Percentiles rank a stretch among this genome's conserved stretches.
Conservation (phyloP, 176 grass and related monocot genomes). For the bread wheat (Triticum aestivum) region IWGSC_CS_RefSeq_v2.1 NC_057807.1:583721020-583721519, state of each 20-base stretch:
- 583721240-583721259: too few relatives aligned
- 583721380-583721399: neutral
- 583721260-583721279: too few relatives aligned
- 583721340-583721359: too few relatives aligned
- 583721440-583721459: neutral
- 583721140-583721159: slow-evolving; percentile 27
- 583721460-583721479: neutral
- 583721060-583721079: slow-evolving; percentile 2
- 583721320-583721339: too few relatives aligned
- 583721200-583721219: too few relatives aligned
- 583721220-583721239: too few relatives aligned
- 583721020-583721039: neutral
- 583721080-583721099: neutral
- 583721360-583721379: neutral
- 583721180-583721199: neutral
- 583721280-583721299: too few relatives aligned
- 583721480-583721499: neutral
- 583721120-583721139: neutral
- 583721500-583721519: neutral
- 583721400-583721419: slow-evolving; percentile 3
- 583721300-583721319: too few relatives aligned
- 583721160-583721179: neutral
- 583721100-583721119: neutral
- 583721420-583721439: neutral
- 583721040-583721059: slow-evolving; percentile 20